Conservation (phyloP, 768 basidiomycete species). For the Kwoniella dendrophila region DNA sequence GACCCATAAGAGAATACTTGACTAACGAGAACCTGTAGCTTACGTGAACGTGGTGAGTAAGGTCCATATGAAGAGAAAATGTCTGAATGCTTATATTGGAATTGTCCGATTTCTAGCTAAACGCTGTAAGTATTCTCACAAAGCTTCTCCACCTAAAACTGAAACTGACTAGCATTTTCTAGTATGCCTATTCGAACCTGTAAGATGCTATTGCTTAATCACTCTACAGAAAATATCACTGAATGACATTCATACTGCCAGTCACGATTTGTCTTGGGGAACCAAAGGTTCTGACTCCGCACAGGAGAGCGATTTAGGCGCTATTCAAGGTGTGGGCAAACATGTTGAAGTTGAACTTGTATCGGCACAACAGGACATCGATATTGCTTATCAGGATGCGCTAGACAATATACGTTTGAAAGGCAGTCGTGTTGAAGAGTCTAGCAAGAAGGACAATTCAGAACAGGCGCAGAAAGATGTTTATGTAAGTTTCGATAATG, state of each 20-base stretch:
- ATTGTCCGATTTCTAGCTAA: slow-evolving; percentile 23
- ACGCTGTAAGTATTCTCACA: slow-evolving; percentile 33
- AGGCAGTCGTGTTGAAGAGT: slow-evolving; percentile 39
- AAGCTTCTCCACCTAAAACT: not conserved
- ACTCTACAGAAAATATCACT: not conserved
- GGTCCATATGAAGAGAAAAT: not conserved
- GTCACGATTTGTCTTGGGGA: slow-evolving; percentile 63
- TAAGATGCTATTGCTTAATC: slow-evolving; percentile 12
- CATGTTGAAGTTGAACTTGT: slow-evolving; percentile 87
- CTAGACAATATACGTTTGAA: slow-evolving; percentile 68
- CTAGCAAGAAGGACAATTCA: slow-evolving; percentile 33
- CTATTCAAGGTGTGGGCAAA: slow-evolving; percentile 70
- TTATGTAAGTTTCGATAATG: slow-evolving; percentile 40
- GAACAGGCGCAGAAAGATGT: slow-evolving; percentile 55
- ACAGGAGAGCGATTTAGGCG: slow-evolving; percentile 73
- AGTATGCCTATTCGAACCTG: slow-evolving; percentile 55
- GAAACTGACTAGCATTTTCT: slow-evolving; percentile 10
- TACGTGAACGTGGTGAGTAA: slow-evolving; percentile 33
- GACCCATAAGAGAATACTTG: slow-evolving; percentile 33
- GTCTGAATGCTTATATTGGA: not conserved
- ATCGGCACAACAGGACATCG: slow-evolving; percentile 76
- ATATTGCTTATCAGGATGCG: slow-evolving; percentile 81
- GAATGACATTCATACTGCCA: not conserved
- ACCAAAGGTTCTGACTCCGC: slow-evolving; percentile 83
- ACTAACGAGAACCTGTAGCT: slow-evolving; percentile 69